Conservation (phyloP, 2,329 filamentous ascomycete genomes). For the Neopestalotiopsis clavispora region DNA sequence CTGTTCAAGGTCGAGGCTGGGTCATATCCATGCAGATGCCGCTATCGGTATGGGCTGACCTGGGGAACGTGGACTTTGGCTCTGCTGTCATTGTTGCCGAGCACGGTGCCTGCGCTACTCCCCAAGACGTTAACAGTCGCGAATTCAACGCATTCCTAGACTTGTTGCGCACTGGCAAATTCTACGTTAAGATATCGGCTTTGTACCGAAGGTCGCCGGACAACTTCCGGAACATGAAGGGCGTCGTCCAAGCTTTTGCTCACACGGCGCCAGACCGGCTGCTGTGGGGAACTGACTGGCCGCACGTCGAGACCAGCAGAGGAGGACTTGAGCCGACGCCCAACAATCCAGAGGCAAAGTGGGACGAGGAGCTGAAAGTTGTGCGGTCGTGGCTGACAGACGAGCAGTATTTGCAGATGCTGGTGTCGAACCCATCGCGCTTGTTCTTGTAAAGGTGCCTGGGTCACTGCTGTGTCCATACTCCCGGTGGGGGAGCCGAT, state of each 20-base stretch:
- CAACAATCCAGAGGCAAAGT: neutral
- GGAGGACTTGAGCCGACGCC: constrained; percentile 8
- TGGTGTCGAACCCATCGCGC: neutral
- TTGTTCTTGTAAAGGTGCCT: neutral
- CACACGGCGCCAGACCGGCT: neutral
- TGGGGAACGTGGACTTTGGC: neutral
- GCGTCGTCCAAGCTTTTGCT: neutral
- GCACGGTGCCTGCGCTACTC: constrained; percentile 1
- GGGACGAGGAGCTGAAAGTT: neutral
- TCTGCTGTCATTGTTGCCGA: neutral
- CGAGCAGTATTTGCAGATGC: neutral
- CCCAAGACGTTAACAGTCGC: neutral
- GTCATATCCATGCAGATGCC: constrained; percentile 5
- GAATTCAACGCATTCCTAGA: neutral
- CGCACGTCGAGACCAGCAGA: neutral
- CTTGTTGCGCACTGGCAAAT: neutral
- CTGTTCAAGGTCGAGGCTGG: neutral
- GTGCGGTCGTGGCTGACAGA: neutral
- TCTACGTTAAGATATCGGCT: constrained; percentile 9
- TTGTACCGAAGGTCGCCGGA: constrained; percentile 2
- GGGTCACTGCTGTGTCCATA: neutral
- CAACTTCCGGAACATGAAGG: constrained; percentile 1
- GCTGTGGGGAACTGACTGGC: constrained; percentile 7
- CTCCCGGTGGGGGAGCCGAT: neutral
- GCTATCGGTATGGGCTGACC: neutral